Percentiles rank a stretch among this genome's conserved stretches.
Evolutionary conservation across 257 asterid genomes (phyloP).

Genomic region (Datura wrightii): DNA sequence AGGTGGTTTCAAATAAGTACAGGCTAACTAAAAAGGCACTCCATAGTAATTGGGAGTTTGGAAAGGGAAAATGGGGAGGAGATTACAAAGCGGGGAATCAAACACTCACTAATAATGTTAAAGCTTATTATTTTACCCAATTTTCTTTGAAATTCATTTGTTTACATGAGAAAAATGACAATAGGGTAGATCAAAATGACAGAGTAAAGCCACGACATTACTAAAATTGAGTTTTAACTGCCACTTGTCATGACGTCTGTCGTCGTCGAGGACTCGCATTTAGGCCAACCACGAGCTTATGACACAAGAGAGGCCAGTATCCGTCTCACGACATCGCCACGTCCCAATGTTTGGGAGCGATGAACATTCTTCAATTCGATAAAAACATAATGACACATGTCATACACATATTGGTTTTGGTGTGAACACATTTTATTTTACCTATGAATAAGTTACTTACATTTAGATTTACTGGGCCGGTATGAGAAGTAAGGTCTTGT

Average conservation of each 20-base stretch:
- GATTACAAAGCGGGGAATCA: no score
- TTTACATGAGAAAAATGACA: not conserved
- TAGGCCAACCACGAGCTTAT: not conserved
- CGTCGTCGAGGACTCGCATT: not conserved
- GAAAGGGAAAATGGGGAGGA: no score
- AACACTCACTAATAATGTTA: no score
- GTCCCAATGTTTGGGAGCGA: not conserved
- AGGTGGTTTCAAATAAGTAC: no score
- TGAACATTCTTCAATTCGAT: no score
- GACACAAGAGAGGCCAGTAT: not conserved
- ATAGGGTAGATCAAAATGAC: no score
- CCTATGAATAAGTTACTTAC: constrained; percentile 47
- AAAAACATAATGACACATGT: not conserved
- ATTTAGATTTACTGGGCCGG: constrained; percentile 75
- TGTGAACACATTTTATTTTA: not conserved
- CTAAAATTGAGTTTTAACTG: not conserved
- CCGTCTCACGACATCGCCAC: not conserved
- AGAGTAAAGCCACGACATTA: no score
- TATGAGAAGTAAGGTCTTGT: constrained; percentile 93
- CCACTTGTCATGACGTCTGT: not conserved
- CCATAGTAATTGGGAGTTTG: no score
- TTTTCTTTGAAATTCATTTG: not conserved
- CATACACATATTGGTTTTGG: not conserved
- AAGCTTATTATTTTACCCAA: not conserved
- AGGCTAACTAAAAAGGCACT: no score